Evolutionary conservation across 2,329 filamentous ascomycete species (phyloP).

Genomic region (Xylariomycetidae sp.): DNA sequence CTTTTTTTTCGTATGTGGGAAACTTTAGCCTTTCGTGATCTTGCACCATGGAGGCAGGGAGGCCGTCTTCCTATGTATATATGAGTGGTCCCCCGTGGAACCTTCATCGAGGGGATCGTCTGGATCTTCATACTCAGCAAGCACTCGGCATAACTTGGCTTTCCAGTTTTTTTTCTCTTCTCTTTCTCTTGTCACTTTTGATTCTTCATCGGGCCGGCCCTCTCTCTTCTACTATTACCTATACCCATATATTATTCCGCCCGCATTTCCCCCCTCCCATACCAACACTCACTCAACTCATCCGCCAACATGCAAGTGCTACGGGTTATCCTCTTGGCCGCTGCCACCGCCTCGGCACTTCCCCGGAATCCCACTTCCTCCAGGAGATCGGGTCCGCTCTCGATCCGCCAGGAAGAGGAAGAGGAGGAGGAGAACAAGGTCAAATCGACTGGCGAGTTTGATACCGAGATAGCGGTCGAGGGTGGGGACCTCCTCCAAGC

Average conservation of each 20-base stretch:
- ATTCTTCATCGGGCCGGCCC: background rate
- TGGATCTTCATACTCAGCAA: background rate
- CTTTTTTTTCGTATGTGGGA: no score
- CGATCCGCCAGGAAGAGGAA: background rate
- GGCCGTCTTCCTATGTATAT: no score
- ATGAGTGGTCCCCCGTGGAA: background rate
- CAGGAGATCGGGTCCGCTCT: background rate
- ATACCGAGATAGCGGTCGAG: slow-evolving; percentile 1
- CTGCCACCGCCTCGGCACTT: slow-evolving; percentile 1
- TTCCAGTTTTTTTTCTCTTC: background rate
- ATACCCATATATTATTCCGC: background rate
- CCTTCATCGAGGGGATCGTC: background rate
- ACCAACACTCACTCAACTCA: no score
- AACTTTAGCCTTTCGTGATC: no score
- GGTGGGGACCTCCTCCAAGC: slow-evolving; percentile 3
- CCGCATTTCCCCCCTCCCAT: no score
- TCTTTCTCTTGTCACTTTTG: background rate
- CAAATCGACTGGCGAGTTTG: background rate
- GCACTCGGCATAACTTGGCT: background rate
- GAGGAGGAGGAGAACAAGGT: slow-evolving; percentile 2
- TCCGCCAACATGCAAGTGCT: slow-evolving; percentile 1
- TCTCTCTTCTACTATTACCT: background rate
- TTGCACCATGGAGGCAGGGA: no score
- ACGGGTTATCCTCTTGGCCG: slow-evolving; percentile 1
- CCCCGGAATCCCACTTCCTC: background rate